These are phyloP conservation scores for Clavispora vitiphila DNA, from an alignment of 805 yeast genomes.

Conservation along the genomic window DNA sequence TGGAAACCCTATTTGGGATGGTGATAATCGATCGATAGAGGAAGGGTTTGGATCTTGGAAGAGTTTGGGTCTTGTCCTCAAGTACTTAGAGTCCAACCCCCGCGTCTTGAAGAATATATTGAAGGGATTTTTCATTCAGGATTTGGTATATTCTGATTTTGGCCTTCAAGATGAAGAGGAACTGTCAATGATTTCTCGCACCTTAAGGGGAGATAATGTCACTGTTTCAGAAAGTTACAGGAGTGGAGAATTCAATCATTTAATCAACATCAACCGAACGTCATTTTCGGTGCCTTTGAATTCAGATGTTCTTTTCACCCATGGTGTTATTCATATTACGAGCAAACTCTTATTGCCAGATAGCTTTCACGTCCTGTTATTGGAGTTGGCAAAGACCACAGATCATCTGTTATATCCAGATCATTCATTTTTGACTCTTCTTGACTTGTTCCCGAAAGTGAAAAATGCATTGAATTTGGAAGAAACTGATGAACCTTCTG, in stretches of 20 bases:
- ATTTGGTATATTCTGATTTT: slow-evolving; percentile 63
- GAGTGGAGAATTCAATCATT: slow-evolving; percentile 19
- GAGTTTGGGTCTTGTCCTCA: slow-evolving; percentile 51
- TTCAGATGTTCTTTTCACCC: slow-evolving; percentile 67
- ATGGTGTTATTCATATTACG: slow-evolving; percentile 81
- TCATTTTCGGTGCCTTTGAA: slow-evolving; percentile 34
- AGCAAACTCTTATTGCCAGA: slow-evolving; percentile 53
- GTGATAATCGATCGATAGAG: slow-evolving; percentile 1
- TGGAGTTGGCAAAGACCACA: slow-evolving; percentile 53
- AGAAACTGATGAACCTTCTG: slow-evolving; percentile 20
- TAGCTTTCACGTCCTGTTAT: slow-evolving; percentile 45
- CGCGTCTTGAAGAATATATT: slow-evolving; percentile 49
- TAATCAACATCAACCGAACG: slow-evolving; percentile 28
- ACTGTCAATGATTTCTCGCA: slow-evolving; percentile 11
- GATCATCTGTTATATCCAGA: slow-evolving; percentile 23
- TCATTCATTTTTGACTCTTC: slow-evolving; percentile 39
- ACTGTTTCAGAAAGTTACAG: slow-evolving; percentile 16
- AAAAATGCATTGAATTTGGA: slow-evolving; percentile 36
- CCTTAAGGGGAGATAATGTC: slow-evolving; percentile 26
- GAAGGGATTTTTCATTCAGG: slow-evolving; percentile 56
- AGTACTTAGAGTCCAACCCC: slow-evolving; percentile 51
- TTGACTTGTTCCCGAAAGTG: slow-evolving; percentile 41
- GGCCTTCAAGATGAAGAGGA: slow-evolving; percentile 20
- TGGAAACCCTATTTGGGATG: slow-evolving; percentile 30
- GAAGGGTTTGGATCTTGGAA: slow-evolving; percentile 51